Conservation (phyloP, 345 rosid genomes). For the Salix suchowensis region DNA sequence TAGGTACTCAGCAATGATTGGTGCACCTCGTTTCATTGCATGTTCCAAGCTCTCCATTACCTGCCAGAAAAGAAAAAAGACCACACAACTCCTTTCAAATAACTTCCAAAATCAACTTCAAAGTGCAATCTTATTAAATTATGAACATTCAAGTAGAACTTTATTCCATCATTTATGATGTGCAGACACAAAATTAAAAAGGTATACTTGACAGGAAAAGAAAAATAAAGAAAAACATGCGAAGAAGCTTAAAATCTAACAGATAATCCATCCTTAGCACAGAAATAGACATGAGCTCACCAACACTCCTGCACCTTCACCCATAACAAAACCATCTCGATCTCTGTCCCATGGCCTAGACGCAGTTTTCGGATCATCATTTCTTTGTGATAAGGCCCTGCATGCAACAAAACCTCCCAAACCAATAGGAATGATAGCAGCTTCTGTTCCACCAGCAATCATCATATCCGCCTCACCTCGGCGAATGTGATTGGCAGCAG, state of each 20-base stretch:
- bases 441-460: slow-evolving; percentile 99
- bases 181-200: background rate
- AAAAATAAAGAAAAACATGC: background rate
- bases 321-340: slow-evolving; percentile 97
- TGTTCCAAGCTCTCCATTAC: slow-evolving; percentile 99
- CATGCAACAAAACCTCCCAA: slow-evolving; percentile 98
- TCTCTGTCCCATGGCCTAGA: slow-evolving; percentile 98
- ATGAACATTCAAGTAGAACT: background rate
- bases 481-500: slow-evolving; percentile 97
- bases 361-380: slow-evolving; percentile 95
- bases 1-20: slow-evolving; percentile 90
- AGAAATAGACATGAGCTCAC: slow-evolving; percentile 41
- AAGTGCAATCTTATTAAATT: background rate
- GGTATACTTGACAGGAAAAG: background rate
- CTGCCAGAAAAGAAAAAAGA: slow-evolving; percentile 30
- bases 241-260: background rate
- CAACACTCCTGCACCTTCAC: slow-evolving; percentile 97
- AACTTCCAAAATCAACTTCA: background rate
- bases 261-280: background rate
- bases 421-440: slow-evolving; percentile 93
- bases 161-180: background rate
- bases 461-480: slow-evolving; percentile 99
- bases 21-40: slow-evolving; percentile 92
- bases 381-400: slow-evolving; percentile 94
- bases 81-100: slow-evolving; percentile 4